phyloP scores from a whole-genome alignment of 1,284 basidiomycete genomes.

The Pisolithus thermaeus region DNA sequence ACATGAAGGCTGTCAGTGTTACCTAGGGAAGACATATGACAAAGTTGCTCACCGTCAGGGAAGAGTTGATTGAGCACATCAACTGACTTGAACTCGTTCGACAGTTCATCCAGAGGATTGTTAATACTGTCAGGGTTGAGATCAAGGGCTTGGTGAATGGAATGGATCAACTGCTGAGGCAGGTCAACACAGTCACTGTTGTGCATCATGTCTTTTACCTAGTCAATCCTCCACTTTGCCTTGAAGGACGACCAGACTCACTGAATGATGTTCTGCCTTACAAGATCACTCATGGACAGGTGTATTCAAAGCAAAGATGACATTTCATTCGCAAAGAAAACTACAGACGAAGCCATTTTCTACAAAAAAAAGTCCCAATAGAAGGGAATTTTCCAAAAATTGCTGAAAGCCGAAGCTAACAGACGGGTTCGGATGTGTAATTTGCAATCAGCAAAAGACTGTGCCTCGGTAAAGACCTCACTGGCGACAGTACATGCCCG shows the following conservation, averaged over 20 bases:
- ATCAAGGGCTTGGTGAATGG: slow-evolving; percentile 64
- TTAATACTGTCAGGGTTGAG: slow-evolving; percentile 36
- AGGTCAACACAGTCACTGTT: slow-evolving; percentile 36
- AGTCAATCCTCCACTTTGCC: no score
- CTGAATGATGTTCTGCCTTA: no score
- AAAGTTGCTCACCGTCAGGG: slow-evolving; percentile 57
- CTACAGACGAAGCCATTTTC: background rate
- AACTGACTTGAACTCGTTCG: slow-evolving; percentile 52
- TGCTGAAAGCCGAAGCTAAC: slow-evolving; percentile 70
- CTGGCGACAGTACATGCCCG: slow-evolving; percentile 88
- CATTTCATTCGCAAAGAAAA: background rate
- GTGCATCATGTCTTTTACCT: background rate
- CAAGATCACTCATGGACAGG: background rate
- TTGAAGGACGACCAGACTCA: no score
- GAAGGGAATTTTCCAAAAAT: slow-evolving; percentile 59
- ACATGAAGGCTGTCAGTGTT: slow-evolving; percentile 3
- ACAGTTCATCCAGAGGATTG: slow-evolving; percentile 55
- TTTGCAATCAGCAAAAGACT: slow-evolving; percentile 94
- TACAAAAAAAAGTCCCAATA: background rate
- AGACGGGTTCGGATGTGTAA: slow-evolving; percentile 84
- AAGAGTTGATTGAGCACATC: slow-evolving; percentile 67
- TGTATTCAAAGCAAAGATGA: background rate
- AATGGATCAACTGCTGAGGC: slow-evolving; percentile 58
- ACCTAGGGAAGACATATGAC: background rate
- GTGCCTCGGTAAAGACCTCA: slow-evolving; percentile 88